These are phyloP conservation scores for Pneumocystis oryctolagi DNA, from an alignment of 1,139 yeast genomes.

Conservation along the genomic window DNA sequence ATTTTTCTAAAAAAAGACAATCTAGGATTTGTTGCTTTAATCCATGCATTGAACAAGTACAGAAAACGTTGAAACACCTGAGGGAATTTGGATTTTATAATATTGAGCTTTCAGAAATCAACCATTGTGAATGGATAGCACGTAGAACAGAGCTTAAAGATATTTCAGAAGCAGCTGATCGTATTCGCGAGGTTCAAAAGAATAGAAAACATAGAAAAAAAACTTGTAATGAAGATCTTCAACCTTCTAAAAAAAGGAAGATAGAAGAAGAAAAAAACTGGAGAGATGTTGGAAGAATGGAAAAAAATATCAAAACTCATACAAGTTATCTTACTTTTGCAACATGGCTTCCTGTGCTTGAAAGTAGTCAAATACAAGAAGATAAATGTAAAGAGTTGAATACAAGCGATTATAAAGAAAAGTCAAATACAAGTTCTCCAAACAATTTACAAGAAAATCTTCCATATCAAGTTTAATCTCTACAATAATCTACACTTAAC, in stretches of 20 bases:
- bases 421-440: neutral
- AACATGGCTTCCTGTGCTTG: constrained; percentile 1
- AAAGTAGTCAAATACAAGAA: neutral
- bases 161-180: constrained; percentile 62
- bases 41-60: constrained; percentile 96
- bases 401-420: neutral
- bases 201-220: constrained; percentile 41
- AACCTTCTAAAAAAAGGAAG: constrained; percentile 48
- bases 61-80: constrained; percentile 62
- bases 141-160: constrained; percentile 76
- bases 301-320: constrained; percentile 77
- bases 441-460: neutral
- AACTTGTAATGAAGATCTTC: constrained; percentile 20
- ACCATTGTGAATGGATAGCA: constrained; percentile 78
- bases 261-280: constrained; percentile 67
- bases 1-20: constrained; percentile 38
- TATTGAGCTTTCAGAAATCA: constrained; percentile 86
- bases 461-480: neutral
- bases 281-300: constrained; percentile 70
- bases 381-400: neutral
- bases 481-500: neutral
- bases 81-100: constrained; percentile 70
- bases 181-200: constrained; percentile 75
- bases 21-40: constrained; percentile 83
- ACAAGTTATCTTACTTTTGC: constrained; percentile 94